A percentile compares a stretch with the other conserved stretches of the same genome.
Conservation (phyloP, 2,329 filamentous ascomycete species). For the Onygenales sp. region DNA sequence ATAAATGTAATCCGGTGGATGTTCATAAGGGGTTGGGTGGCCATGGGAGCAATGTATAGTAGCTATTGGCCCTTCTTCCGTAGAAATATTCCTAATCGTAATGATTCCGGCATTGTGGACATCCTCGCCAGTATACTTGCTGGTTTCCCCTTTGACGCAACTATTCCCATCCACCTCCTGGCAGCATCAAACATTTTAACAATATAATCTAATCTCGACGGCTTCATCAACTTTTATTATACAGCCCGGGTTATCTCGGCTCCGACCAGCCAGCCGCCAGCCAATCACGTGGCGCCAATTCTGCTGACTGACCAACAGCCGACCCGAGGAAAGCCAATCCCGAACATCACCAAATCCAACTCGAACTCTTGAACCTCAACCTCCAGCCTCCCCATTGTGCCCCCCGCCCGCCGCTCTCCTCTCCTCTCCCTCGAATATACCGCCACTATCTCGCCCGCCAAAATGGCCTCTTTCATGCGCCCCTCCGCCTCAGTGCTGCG, state of each 20-base stretch:
- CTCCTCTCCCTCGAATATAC: not conserved
- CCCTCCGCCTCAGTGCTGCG: conserved; percentile 25
- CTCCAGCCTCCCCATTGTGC: not conserved
- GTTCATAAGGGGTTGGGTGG: no score
- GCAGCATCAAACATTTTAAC: no score
- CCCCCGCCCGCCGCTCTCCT: not conserved
- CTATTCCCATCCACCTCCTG: no score
- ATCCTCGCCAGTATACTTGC: no score
- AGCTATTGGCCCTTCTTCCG: no score
- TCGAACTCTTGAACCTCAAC: not conserved
- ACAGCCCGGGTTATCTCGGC: conserved; percentile 11
- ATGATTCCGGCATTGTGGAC: no score
- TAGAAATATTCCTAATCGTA: no score
- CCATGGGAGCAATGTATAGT: no score
- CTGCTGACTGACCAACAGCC: conserved; percentile 8
- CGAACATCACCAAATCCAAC: not conserved
- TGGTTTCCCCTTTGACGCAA: no score
- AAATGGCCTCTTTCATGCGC: conserved; percentile 34
- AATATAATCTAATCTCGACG: no score
- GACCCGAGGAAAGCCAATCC: conserved; percentile 1
- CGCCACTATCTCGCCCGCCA: not conserved
- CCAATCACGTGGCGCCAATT: conserved; percentile 12
- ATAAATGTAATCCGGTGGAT: no score
- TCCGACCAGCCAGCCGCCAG: not conserved
- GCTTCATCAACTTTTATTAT: no score